Evolutionary conservation across 2,329 filamentous ascomycete species (phyloP).

Genomic region (Mycocentrospora acerina): DNA sequence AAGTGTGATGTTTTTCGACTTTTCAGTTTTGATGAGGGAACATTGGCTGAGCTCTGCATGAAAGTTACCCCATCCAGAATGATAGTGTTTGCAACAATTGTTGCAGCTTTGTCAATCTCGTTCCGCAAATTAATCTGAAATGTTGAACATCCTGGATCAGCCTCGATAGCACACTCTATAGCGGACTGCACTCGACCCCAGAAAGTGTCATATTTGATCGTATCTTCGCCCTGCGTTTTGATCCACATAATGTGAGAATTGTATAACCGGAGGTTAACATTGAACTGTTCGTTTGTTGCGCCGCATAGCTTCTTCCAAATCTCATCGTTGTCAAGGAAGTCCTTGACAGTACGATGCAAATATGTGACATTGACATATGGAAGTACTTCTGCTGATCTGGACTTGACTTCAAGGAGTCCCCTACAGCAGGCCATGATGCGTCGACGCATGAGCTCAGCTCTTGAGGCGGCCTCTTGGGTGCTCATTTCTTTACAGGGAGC

Average conservation of each 20-base stretch:
- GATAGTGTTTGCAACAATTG: too few relatives aligned
- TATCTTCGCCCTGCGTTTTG: background rate
- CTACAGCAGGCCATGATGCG: conserved; percentile 8
- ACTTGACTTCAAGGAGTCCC: conserved; percentile 12
- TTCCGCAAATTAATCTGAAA: too few relatives aligned
- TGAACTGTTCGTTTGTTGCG: background rate
- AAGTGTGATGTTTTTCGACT: too few relatives aligned
- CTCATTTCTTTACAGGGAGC: background rate
- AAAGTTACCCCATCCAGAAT: too few relatives aligned
- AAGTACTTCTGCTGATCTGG: background rate
- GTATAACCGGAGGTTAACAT: background rate
- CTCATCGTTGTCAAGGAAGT: conserved; percentile 4
- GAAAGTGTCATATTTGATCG: too few relatives aligned
- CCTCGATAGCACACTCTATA: too few relatives aligned
- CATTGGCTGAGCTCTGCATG: too few relatives aligned
- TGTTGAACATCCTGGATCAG: too few relatives aligned
- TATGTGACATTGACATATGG: conserved; percentile 2
- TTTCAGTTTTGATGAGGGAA: too few relatives aligned
- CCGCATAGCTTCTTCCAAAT: background rate
- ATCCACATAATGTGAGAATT: background rate
- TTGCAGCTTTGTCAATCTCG: too few relatives aligned
- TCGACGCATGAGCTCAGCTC: background rate
- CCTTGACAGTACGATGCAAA: conserved; percentile 14
- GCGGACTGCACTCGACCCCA: too few relatives aligned
- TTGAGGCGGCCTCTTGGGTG: background rate